phyloP scores from a whole-genome alignment of 1,284 basidiomycete genomes.

The Bjerkandera adusta region DNA sequence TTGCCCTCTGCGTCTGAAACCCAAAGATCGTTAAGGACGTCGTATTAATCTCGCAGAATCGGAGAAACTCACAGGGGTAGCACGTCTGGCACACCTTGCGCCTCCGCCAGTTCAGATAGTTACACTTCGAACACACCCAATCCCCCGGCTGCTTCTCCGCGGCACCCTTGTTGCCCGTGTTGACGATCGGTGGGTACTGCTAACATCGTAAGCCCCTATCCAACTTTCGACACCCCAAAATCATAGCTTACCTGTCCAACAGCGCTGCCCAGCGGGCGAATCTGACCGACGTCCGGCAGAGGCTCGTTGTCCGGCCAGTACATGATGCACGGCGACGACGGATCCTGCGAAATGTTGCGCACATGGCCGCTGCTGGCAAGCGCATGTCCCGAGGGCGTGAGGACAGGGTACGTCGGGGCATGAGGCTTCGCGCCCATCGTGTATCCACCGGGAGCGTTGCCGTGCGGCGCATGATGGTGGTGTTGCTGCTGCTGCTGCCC shows the following conservation, averaged over 20 bases:
- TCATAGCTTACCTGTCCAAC: constrained; percentile 48
- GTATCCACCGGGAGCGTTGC: constrained; percentile 9
- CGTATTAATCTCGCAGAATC: too few species aligned
- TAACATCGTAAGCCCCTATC: background rate
- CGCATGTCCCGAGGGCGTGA: constrained; percentile 75
- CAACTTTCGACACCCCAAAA: constrained; percentile 3
- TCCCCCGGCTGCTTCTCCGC: constrained; percentile 88
- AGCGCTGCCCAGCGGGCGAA: constrained; percentile 54
- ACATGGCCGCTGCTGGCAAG: constrained; percentile 73
- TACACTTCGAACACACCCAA: constrained; percentile 84
- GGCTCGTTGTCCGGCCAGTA: constrained; percentile 87
- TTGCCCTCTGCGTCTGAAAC: constrained; percentile 75
- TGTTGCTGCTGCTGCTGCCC: too few species aligned
- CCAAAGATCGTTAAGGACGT: background rate
- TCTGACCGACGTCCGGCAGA: constrained; percentile 72
- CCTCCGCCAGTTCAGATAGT: constrained; percentile 83
- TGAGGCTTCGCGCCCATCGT: constrained; percentile 30
- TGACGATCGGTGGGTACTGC: constrained; percentile 81
- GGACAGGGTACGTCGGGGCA: constrained; percentile 53
- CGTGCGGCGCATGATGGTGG: background rate
- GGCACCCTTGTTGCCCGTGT: constrained; percentile 85
- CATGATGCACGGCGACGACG: constrained; percentile 70
- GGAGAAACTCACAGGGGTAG: constrained; percentile 62
- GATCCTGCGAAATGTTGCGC: constrained; percentile 72
- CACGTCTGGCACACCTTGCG: constrained; percentile 88